Conservation (phyloP, 2,329 filamentous ascomycete species). For the Apiospora saccharicola region DNA sequence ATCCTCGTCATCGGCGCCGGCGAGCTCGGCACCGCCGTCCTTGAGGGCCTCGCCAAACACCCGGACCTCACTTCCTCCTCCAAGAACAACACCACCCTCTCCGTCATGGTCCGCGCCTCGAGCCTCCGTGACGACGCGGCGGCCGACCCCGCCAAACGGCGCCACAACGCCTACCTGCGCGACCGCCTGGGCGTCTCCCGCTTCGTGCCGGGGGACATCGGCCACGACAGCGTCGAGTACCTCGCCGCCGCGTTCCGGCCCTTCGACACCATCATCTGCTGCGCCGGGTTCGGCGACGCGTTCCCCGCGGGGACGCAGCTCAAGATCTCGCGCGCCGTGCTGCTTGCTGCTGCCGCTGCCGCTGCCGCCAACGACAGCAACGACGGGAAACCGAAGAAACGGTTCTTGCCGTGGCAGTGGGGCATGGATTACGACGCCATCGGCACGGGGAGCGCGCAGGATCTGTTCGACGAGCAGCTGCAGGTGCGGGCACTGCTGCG, state of each 20-base stretch:
- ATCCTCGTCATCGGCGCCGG: constrained; percentile 72
- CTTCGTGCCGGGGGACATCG: constrained; percentile 53
- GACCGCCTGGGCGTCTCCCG: constrained; percentile 43
- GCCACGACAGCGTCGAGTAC: constrained; percentile 40
- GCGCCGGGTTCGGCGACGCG: constrained; percentile 61
- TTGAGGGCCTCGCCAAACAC: constrained; percentile 58
- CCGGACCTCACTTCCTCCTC: constrained; percentile 41
- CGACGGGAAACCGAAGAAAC: constrained; percentile 26
- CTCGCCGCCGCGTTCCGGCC: constrained; percentile 52
- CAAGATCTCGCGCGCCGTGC: constrained; percentile 63
- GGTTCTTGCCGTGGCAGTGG: constrained; percentile 77
- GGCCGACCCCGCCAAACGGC: constrained; percentile 46
- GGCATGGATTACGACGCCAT: constrained; percentile 75
- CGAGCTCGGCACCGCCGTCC: constrained; percentile 66
- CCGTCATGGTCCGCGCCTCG: constrained; percentile 61
- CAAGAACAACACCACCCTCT: constrained; percentile 45
- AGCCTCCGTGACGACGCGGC: constrained; percentile 47
- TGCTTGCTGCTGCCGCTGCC: constrained; percentile 53
- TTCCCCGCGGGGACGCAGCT: constrained; percentile 61
- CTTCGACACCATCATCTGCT: constrained; percentile 65
- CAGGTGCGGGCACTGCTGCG: constrained; percentile 62
- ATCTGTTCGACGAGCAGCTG: constrained; percentile 73
- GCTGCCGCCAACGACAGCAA: neutral
- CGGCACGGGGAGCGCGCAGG: constrained; percentile 64
- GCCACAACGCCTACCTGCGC: constrained; percentile 44